A percentile compares a stretch with the other conserved stretches of the same genome.
These are phyloP conservation scores for Cynara cardunculus DNA, from an alignment of 129 eudicot genomes.

Conservation along the genomic window DNA sequence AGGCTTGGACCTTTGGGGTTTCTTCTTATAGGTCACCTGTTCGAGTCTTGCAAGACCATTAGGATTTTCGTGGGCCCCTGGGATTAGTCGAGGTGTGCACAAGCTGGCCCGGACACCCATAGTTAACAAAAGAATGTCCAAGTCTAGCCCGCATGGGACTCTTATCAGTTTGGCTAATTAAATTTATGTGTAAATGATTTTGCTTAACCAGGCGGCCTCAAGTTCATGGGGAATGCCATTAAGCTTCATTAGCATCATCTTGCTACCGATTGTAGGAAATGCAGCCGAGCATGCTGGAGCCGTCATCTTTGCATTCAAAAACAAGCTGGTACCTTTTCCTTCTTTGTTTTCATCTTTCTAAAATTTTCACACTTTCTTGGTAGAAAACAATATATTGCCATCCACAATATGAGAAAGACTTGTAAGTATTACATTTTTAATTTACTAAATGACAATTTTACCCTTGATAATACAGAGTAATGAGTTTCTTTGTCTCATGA, in stretches of 20 bases:
- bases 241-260: constrained; percentile 73
- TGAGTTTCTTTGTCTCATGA: background rate
- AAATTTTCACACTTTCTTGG: background rate
- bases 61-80: too few species aligned
- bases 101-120: too few species aligned
- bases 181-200: constrained; percentile 1
- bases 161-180: background rate
- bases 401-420: background rate
- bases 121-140: too few species aligned
- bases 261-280: constrained; percentile 87
- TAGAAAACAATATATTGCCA: background rate
- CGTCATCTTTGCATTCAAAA: constrained; percentile 72
- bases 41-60: too few species aligned
- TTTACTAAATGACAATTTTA: background rate
- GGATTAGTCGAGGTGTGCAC: too few species aligned
- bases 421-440: background rate
- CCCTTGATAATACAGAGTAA: background rate
- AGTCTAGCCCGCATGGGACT: background rate
- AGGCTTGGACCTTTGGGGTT: too few species aligned
- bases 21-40: too few species aligned
- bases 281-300: constrained; percentile 99
- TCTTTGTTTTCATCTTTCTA: background rate
- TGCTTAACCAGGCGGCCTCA: constrained; percentile 59
- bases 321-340: constrained; percentile 55
- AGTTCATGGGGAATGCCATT: constrained; percentile 80